phyloP scores from a whole-genome alignment of 2,329 filamentous ascomycete species.

The Domatiomyces catenatus region DNA sequence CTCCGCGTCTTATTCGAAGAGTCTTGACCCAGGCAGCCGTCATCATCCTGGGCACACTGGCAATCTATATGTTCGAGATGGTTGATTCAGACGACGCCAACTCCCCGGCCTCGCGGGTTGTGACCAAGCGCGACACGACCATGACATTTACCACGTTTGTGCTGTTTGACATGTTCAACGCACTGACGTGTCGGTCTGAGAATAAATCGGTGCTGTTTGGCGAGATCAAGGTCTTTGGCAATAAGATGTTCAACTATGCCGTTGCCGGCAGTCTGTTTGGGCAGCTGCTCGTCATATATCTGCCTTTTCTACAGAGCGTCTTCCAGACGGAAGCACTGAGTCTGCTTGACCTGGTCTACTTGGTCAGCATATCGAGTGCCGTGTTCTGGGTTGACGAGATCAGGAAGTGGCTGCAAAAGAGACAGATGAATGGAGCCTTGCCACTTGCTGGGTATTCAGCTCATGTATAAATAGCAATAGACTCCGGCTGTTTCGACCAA shows the following conservation, averaged over 20 bases:
- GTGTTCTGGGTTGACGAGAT: constrained; percentile 93
- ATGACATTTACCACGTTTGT: constrained; percentile 99
- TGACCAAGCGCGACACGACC: constrained; percentile 88
- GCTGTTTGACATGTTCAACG: constrained; percentile 99
- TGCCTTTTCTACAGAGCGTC: constrained; percentile 80
- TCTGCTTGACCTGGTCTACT: constrained; percentile 54
- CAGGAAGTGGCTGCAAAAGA: constrained; percentile 40
- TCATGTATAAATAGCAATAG: not conserved
- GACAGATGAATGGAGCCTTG: not conserved
- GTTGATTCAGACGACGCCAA: constrained; percentile 34
- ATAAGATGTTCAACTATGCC: constrained; percentile 92
- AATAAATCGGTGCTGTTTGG: constrained; percentile 76
- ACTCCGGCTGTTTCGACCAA: not conserved
- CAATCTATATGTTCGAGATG: constrained; percentile 88
- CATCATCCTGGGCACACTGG: constrained; percentile 84
- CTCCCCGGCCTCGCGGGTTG: constrained; percentile 35
- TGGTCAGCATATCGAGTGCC: constrained; percentile 63
- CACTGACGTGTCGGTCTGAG: constrained; percentile 79
- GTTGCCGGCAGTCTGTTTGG: constrained; percentile 72
- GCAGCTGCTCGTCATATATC: constrained; percentile 82
- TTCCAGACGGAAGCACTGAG: constrained; percentile 88
- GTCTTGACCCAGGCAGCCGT: constrained; percentile 76
- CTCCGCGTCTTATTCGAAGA: constrained; percentile 60
- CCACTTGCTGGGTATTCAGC: not conserved
- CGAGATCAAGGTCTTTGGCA: constrained; percentile 68